Base-by-base conservation (phyloP, 108 stramenopile genomes). In the Chaetoceros muelleri region DNA sequence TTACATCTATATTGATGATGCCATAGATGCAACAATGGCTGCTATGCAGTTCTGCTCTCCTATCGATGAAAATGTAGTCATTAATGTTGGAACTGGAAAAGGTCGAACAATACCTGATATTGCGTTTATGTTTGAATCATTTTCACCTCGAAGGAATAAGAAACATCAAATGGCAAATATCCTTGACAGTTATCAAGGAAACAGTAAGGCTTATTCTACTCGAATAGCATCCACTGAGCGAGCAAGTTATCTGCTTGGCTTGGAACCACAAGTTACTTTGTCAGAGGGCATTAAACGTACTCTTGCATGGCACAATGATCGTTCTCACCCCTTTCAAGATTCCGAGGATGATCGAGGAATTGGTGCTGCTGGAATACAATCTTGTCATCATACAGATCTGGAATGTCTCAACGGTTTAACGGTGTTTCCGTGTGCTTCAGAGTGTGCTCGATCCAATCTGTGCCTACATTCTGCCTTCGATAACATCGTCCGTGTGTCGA, bases 1-100 rank as follows among this genome's bases (percentile, higher is more conserved):
- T 61, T 92, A 72, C 62, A 72, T 88, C 2, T 93, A 81, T 67
- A 83, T 93, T 51, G 91, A 93, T 61, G 91, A 93, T 69, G 84
- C 86, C n/a, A 66, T 93, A 18, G 82, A 85, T 73, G 91, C 80
- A 1, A 73, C 88, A 31, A 71, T 88, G 72, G 48, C 71, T 8
- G 81, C 88, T 13, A 86, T 90, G 85, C 88, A 90, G 58, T 82
- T 71, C 34, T 62, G 80, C 46, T 65, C 69, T 24, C 48, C 48
- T 1, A 3, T 46, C 48, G 3, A 13, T 40, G 13, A 40, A 13
- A 79, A 82, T 0, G 67, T 86, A 18, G 79, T 90, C 3, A 68
- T 90, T 57, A 90, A 90, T 63, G 84, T 90, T 8, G 88, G 84
- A 0, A 73, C 66, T 10, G 88, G 88, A 3, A 24, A 65, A 52